These are phyloP conservation scores for Barbarea vulgaris DNA, from an alignment of 345 rosid species.

Conservation along the genomic window DNA sequence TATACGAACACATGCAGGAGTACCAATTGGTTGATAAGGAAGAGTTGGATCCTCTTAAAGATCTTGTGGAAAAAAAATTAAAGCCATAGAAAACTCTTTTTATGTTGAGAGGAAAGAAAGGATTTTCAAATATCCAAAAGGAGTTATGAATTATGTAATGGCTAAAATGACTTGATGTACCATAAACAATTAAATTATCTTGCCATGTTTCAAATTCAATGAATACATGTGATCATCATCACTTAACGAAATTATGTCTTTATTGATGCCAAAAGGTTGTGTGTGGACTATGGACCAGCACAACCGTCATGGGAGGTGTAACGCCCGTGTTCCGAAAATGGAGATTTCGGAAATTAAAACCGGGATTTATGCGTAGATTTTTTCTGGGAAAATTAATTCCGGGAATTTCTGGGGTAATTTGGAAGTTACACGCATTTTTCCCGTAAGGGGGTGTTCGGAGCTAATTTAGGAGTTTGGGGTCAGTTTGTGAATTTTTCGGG, in stretches of 20 bases:
- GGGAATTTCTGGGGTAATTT: no score
- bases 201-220: background rate
- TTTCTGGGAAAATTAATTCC: no score
- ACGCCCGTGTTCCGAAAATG: no score
- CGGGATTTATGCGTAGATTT: no score
- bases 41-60: conserved; percentile 1
- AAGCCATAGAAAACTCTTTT: conserved; percentile 5
- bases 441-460: no score
- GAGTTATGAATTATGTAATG: background rate
- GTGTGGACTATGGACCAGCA: background rate
- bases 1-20: conserved; percentile 27
- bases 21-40: conserved; percentile 18
- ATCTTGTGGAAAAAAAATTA: conserved; percentile 5
- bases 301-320: no score
- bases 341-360: no score
- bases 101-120: background rate
- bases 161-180: background rate
- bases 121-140: background rate
- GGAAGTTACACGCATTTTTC: no score
- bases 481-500: no score
- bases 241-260: no score
- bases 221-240: background rate
- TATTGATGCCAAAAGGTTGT: background rate
- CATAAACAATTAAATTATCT: background rate
- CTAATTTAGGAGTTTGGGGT: no score